Evolutionary conservation across 768 basidiomycete genomes (phyloP), one percentile per base, ranked within the genome.

Genomic region (Rhodosporidiobolus odoratus): DNA sequence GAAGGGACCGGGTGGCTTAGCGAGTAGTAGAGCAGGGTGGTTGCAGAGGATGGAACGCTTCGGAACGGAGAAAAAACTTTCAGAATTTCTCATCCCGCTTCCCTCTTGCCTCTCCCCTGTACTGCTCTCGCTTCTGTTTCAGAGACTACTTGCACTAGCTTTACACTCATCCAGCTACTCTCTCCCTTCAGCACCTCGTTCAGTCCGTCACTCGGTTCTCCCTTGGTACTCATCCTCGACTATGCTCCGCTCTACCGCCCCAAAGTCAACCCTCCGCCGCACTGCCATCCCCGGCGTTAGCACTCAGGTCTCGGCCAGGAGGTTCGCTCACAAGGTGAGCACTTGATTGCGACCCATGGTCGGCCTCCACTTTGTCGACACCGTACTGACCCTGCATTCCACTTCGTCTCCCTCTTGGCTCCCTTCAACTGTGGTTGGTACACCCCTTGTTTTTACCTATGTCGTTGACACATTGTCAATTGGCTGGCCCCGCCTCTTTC

Each of bases 271-370:
- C 23, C 45, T 56, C 27, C 65, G 50, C 5, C 65, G 71, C 58
- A 56, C 62, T 43, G 71, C 71, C 6, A 30, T 45, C 58, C 66
- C 66, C 47, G 47, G 58, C 32, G 60, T 50, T 1, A 35, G 48
- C 59, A 63, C 66, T 41, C 64, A 65, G 64, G 53, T 69, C 50
- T 58, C 69, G 2, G 62, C 69, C 17, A 59, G 70, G 32, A 63
- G 73, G n/a, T 74, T 67, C 50, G 73, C 73, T 1, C 73, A 74
- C 73, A 74, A 74, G 69, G 73, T 68, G 27, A n/a, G 52, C 21
- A 13, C 43, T 23, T 23, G 43, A 12, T 45, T 23, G n/a, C 48
- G 43, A 23, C 48, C 48, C 5, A 40, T 52, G 12, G 23, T 3
- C 32, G 1, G 17, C 15, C 50, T 45, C 12, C 13, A 12, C 43